Evolutionary conservation across 192 early-diverging fungal genomes (phyloP), one percentile per base, ranked within the genome.

Genomic region (Obelidium mucronatum): DNA sequence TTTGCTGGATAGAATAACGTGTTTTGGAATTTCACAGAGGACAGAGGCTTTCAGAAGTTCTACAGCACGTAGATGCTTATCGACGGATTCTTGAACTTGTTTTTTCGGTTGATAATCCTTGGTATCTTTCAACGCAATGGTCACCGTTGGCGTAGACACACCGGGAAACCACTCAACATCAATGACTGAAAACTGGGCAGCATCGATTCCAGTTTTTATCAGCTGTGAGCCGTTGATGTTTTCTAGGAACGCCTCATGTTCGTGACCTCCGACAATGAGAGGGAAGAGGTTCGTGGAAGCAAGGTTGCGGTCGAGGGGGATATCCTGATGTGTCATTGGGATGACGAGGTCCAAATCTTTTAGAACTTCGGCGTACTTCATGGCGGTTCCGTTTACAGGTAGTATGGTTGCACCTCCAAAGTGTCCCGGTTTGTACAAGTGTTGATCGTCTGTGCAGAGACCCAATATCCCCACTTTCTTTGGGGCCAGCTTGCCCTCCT

Each of bases 251-350:
- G 69, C 52, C 35, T 54, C 54, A 54, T 72, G 69, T 58, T 72
- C 69, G 69, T 72, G 69, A 5, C 69, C 69, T 30, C 69, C 69
- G 19, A 72, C 34, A 56, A 72, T 56, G 53, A 72, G 4, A 35
- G 69, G 69, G 35, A 72, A 72, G 2, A 72, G 22, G n/a, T 35
- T 33, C 2, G 35, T 72, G 26, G 24, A 19, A 13, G 69, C 69
- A 58, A 72, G 69, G 17, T 72, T 17, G 11, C 69, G 48, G 54
- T 72, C 69, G 3, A 8, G 19, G 2, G 5, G 24, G 19, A 72
- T 72, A 17, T 72, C 69, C 34, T 72, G 69, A 52, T 72, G 69
- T 11, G 69, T 72, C 42, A 72, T n/a, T 0, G 69, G 53, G 36
- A 72, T 56, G 13, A 72, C 35, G 6, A 72, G 11, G 53, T 72